A percentile compares a stretch with the other conserved stretches of the same genome.
phyloP scores from a whole-genome alignment of 1,284 basidiomycete species.

The Malassezia psittaci region DNA sequence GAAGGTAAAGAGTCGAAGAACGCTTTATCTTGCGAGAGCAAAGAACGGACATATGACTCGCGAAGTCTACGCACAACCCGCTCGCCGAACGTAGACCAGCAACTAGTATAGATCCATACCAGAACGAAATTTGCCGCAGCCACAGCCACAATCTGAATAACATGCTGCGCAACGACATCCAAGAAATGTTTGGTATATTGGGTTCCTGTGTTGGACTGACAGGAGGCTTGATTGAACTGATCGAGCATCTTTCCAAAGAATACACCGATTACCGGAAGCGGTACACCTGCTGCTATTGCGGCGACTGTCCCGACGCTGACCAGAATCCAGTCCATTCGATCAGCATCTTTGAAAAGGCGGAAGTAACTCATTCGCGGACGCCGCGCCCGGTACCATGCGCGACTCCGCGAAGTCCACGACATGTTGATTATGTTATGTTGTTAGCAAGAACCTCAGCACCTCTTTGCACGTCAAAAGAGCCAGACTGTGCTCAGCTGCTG shows the following conservation, averaged over 20 bases:
- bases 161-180: conserved; percentile 26
- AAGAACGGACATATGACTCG: conserved; percentile 49
- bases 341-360: conserved; percentile 20
- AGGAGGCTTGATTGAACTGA: conserved; percentile 30
- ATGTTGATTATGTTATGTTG: neutral
- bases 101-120: conserved; percentile 37
- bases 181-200: conserved; percentile 21
- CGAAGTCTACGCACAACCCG: conserved; percentile 38
- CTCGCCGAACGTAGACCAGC: conserved; percentile 36
- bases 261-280: conserved; percentile 35
- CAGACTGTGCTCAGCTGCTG: no score
- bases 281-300: conserved; percentile 32
- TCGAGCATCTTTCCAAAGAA: conserved; percentile 38
- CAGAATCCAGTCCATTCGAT: conserved; percentile 20
- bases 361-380: conserved; percentile 17
- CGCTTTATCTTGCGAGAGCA: conserved; percentile 50
- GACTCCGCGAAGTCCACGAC: neutral
- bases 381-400: neutral
- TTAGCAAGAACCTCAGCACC: neutral
- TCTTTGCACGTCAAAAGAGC: no score
- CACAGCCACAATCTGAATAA: conserved; percentile 28
- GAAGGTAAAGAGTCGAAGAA: conserved; percentile 36
- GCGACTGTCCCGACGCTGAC: conserved; percentile 27
- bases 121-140: conserved; percentile 38
- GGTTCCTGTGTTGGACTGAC: conserved; percentile 8